Evolutionary conservation across 352 stramenopile species (phyloP), one percentile per base, ranked within the genome.

Genomic region (Pythium insidiosum): DNA sequence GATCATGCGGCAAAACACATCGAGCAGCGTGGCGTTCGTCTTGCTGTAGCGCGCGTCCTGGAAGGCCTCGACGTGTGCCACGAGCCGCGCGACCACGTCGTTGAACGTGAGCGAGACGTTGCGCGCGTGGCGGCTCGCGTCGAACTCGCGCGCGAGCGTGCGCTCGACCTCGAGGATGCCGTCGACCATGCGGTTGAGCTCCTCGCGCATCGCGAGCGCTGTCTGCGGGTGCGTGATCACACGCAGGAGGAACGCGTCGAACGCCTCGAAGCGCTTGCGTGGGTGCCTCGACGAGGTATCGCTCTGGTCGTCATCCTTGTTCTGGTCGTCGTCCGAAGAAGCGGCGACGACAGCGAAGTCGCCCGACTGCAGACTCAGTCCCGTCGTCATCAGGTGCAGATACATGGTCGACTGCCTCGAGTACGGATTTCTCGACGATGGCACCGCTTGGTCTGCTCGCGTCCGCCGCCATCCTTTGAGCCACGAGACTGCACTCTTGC

Each of bases 1-100:
- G 37, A 88, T 86, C 68, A 84, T 86, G 22, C 70, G 70, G 16
- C 58, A 78, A 30, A 88, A 82, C 22, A 88, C 73, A 28, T 86
- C 73, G 6, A 88, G 54, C 30, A 88, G 38, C 0, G 69, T 85
- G 22, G 84, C 19, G 25, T 83, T 86, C 35, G 73, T 85, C 45
- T 84, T 88, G 16, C 73, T 43, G 41, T 76, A 84, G 22, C 53
- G 69, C 0, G 59, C 31, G 23, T 83, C 58, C 38, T 83, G 73
- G 15, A 88, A 62, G 16, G 58, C 54, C 22, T 73, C 62, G 0
- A 85, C 68, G 11, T 88, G 70, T 4, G 66, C 56, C 7, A 88
- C 69, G 7, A 88, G 64, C 37, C 71, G 79, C 0, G 63, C 47
- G 5, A 85, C 73, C 15, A 88, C 69, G 18, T 86, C 38, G 44